These are phyloP conservation scores for Hemileccinum impolitum DNA, from an alignment of 768 basidiomycete genomes.

Conservation along the genomic window DNA sequence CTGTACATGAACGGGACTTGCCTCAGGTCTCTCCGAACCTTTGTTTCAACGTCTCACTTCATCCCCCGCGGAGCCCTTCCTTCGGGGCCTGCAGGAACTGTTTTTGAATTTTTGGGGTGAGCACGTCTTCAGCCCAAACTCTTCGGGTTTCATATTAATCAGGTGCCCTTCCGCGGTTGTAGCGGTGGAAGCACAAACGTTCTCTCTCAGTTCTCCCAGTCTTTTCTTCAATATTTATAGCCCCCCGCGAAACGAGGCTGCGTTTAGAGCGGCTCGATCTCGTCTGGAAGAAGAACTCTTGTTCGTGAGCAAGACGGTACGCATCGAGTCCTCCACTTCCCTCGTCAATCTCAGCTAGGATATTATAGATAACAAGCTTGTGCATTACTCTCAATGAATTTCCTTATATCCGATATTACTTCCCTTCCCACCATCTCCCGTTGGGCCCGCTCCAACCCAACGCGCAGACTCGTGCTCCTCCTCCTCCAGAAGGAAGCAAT, in stretches of 20 bases:
- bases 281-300: slow-evolving; percentile 86
- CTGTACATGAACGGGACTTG: not conserved
- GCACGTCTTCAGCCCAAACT: slow-evolving; percentile 25
- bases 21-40: slow-evolving; percentile 68
- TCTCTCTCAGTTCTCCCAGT: slow-evolving; percentile 73
- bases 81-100: slow-evolving; percentile 80
- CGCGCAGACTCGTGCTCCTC: slow-evolving; percentile 59
- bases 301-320: slow-evolving; percentile 67
- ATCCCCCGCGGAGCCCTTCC: slow-evolving; percentile 71
- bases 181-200: slow-evolving; percentile 87
- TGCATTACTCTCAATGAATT: slow-evolving; percentile 90
- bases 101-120: slow-evolving; percentile 92
- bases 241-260: slow-evolving; percentile 70
- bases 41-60: slow-evolving; percentile 73
- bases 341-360: slow-evolving; percentile 4
- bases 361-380: slow-evolving; percentile 72
- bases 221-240: slow-evolving; percentile 89
- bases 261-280: slow-evolving; percentile 62
- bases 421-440: slow-evolving; percentile 77
- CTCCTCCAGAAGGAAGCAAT: slow-evolving; percentile 57
- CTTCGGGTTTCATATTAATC: slow-evolving; percentile 8
- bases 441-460: slow-evolving; percentile 79
- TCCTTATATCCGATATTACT: slow-evolving; percentile 90
- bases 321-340: not conserved
- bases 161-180: slow-evolving; percentile 2